Percentiles rank a stretch among this genome's conserved stretches.
phyloP scores from a whole-genome alignment of 2,329 filamentous ascomycete genomes.

The Huntiella moniliformis region DNA sequence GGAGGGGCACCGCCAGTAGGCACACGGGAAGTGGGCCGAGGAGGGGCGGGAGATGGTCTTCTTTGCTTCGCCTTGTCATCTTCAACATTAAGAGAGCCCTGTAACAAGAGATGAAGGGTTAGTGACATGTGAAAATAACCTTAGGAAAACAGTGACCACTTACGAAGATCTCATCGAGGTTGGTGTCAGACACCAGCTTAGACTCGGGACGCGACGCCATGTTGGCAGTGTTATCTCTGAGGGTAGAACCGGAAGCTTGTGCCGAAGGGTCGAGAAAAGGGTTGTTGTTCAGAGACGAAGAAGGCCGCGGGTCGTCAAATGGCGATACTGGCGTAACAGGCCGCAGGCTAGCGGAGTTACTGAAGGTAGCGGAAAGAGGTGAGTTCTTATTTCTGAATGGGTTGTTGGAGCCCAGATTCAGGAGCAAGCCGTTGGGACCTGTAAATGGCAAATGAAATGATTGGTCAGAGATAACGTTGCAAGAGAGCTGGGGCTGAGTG shows the following conservation, averaged over 20 bases:
- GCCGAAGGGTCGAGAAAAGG: conserved; percentile 46
- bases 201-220: conserved; percentile 31
- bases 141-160: conserved; percentile 21
- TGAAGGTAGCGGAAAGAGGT: conserved; percentile 22
- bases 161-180: conserved; percentile 61
- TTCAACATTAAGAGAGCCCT: conserved; percentile 33
- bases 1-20: conserved; percentile 8
- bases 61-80: conserved; percentile 39
- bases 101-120: background rate
- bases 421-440: conserved; percentile 27
- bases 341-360: conserved; percentile 17
- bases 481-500: conserved; percentile 18
- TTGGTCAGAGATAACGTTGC: conserved; percentile 23
- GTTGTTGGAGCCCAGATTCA: conserved; percentile 66
- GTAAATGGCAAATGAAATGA: conserved; percentile 28
- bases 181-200: conserved; percentile 23
- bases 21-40: conserved; percentile 11
- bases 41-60: conserved; percentile 20
- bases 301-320: conserved; percentile 35
- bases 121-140: background rate
- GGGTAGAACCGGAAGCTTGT: background rate
- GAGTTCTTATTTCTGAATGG: conserved; percentile 58
- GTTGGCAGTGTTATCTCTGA: conserved; percentile 5
- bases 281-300: conserved; percentile 56
- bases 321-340: conserved; percentile 29